These are phyloP conservation scores for Auxenochlorella pyrenoidosa DNA, from an alignment of 139 green algal species.

Conservation along the genomic window DNA sequence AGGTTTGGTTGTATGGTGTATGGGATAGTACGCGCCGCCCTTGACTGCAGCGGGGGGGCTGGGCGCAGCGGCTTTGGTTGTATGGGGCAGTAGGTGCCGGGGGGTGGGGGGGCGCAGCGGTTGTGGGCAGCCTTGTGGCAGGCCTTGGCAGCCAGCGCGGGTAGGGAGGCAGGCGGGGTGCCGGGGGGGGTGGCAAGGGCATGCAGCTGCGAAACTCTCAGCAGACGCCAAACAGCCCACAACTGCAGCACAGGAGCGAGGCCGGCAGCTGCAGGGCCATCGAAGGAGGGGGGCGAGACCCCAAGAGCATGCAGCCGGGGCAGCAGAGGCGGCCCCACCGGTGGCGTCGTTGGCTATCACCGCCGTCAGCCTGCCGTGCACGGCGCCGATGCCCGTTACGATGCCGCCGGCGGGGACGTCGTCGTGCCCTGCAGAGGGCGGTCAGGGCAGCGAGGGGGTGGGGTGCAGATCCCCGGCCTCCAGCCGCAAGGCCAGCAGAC, in stretches of 20 bases:
- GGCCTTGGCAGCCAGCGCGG: not conserved
- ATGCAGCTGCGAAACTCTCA: no score
- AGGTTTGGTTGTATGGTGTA: no score
- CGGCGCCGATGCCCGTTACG: conserved; percentile 89
- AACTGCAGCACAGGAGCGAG: no score
- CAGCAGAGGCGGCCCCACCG: not conserved
- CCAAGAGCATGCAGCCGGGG: not conserved
- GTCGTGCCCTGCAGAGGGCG: conserved; percentile 69
- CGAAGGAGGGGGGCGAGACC: no score
- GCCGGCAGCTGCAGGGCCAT: no score
- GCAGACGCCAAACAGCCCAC: not conserved
- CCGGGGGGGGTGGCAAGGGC: no score
- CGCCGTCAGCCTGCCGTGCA: conserved; percentile 81
- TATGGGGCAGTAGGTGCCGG: no score
- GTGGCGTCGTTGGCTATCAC: conserved; percentile 95
- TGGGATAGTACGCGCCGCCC: conserved; percentile 90
- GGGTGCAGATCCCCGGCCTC: not conserved
- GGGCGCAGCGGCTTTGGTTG: no score
- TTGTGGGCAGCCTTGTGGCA: not conserved
- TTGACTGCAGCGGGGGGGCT: conserved; percentile 53
- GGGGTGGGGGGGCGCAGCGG: no score
- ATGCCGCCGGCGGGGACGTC: conserved; percentile 86
- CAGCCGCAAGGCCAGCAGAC: no score
- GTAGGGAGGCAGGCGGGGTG: not conserved
- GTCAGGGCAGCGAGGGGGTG: not conserved